A percentile compares a stretch with the other conserved stretches of the same genome.
phyloP scores from a whole-genome alignment of 768 basidiomycete genomes.

The Myochromella boudieri region DNA sequence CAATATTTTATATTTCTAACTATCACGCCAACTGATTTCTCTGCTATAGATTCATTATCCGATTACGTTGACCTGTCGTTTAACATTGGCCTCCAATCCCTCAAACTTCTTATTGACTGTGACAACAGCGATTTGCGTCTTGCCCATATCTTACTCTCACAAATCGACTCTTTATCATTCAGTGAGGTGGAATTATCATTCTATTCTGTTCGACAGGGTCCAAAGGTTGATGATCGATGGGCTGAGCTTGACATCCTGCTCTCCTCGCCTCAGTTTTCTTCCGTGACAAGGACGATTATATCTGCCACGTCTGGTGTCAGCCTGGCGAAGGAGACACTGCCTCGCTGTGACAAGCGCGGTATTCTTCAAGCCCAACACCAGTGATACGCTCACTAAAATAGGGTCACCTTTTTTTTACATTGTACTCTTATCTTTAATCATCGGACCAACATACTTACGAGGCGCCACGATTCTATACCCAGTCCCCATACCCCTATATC shows the following conservation, averaged over 20 bases:
- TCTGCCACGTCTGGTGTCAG: constrained; percentile 7
- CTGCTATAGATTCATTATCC: constrained; percentile 5
- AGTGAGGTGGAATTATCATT: constrained; percentile 13
- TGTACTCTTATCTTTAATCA: too few species aligned
- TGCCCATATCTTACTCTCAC: constrained; percentile 8
- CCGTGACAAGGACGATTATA: constrained; percentile 3
- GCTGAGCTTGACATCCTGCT: constrained; percentile 10
- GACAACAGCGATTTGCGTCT: constrained; percentile 8
- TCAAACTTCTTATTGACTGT: constrained; percentile 15
- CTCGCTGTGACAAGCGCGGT: constrained; percentile 10
- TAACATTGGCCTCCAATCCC: constrained; percentile 10
- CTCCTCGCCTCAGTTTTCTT: constrained; percentile 6
- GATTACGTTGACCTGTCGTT: constrained; percentile 12
- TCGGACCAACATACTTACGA: too few species aligned
- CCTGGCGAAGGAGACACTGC: constrained; percentile 12
- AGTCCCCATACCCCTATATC: too few species aligned
- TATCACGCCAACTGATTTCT: not conserved
- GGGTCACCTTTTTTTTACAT: too few species aligned
- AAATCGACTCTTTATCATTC: constrained; percentile 9
- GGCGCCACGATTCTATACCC: too few species aligned
- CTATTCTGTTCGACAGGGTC: constrained; percentile 9
- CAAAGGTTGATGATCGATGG: constrained; percentile 8
- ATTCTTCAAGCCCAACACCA: constrained; percentile 8
- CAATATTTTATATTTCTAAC: not conserved
- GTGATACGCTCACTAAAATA: too few species aligned